These are phyloP conservation scores for Russula earlei DNA, from an alignment of 768 basidiomycete species.

Conservation along the genomic window DNA sequence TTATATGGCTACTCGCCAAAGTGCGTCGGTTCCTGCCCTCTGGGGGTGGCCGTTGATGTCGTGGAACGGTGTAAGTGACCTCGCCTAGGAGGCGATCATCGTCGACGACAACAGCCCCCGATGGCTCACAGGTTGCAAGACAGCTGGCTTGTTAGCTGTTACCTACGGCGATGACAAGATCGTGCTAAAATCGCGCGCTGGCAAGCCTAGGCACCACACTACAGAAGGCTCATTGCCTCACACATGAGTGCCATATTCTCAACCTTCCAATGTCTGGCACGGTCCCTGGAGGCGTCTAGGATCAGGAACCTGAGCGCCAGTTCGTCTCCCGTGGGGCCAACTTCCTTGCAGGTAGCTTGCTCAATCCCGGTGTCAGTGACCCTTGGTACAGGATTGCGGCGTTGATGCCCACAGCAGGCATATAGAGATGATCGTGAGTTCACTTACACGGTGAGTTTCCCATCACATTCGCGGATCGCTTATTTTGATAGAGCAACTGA, in stretches of 20 bases:
- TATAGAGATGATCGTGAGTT: slow-evolving; percentile 97
- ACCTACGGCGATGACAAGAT: slow-evolving; percentile 82
- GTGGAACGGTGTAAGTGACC: slow-evolving; percentile 36
- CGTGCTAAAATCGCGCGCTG: slow-evolving; percentile 78
- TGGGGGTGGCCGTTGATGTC: slow-evolving; percentile 5
- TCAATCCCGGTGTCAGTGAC: slow-evolving; percentile 82
- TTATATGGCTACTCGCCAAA: slow-evolving; percentile 75
- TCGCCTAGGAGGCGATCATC: slow-evolving; percentile 82
- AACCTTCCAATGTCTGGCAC: slow-evolving; percentile 49
- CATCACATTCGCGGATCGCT: slow-evolving; percentile 89
- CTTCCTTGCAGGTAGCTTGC: slow-evolving; percentile 77
- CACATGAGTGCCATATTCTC: slow-evolving; percentile 64
- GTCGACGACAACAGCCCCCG: slow-evolving; percentile 91
- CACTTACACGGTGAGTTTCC: slow-evolving; percentile 81
- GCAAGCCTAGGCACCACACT: slow-evolving; percentile 84
- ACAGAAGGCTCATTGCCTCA: slow-evolving; percentile 79
- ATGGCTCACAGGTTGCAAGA: slow-evolving; percentile 79
- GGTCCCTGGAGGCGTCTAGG: slow-evolving; percentile 76
- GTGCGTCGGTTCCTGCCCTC: slow-evolving; percentile 35
- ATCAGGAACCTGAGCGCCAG: slow-evolving; percentile 88
- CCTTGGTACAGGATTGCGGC: slow-evolving; percentile 70
- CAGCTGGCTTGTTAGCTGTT: slow-evolving; percentile 62
- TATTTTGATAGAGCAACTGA: slow-evolving; percentile 92
- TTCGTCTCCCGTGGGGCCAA: slow-evolving; percentile 84
- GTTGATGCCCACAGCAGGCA: slow-evolving; percentile 75